Conservation (phyloP, 345 rosid genomes). For the thale cress (Arabidopsis thaliana) region TAIR10.1 NC_003075.7:14252001-14252500, state of each 20-base stretch:
- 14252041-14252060: constrained; percentile 84
- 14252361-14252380: constrained; percentile 93
- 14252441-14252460: neutral
- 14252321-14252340: neutral
- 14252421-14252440: constrained; percentile 37
- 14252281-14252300: constrained; percentile 6
- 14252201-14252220: constrained; percentile 85
- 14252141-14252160: neutral
- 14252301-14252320: neutral
- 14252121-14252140: constrained; percentile 6
- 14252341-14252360: constrained; percentile 75
- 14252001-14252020: constrained; percentile 87
- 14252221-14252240: constrained; percentile 93
- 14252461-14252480: neutral
- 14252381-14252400: constrained; percentile 79
- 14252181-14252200: constrained; percentile 82
- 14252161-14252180: constrained; percentile 50
- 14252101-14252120: neutral
- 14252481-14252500: neutral
- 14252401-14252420: constrained; percentile 87
- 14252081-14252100: neutral
- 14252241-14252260: constrained; percentile 85
- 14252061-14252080: constrained; percentile 90
- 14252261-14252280: constrained; percentile 77
- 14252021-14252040: constrained; percentile 88